Base-by-base conservation (phyloP, 2,329 filamentous ascomycete genomes). In the Penicillium psychrosexuale region DNA sequence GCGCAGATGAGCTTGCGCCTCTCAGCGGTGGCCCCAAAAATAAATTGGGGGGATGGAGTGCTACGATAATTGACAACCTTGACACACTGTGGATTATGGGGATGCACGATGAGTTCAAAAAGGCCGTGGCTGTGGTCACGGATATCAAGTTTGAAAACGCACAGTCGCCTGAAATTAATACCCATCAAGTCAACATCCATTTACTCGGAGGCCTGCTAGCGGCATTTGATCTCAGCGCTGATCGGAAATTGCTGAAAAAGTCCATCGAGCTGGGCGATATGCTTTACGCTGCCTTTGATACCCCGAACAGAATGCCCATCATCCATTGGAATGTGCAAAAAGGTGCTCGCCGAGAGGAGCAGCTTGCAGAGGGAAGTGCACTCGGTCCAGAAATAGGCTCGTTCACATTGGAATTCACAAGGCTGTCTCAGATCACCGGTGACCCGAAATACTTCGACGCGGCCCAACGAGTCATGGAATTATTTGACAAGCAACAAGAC, bases 71-170 rank as follows among this genome's bases (percentile, higher is more conserved):
- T 8, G 90, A 95, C 73, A 79, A 82, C 5, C 75, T 91, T 42
- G 90, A 95, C 66, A 91, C 90, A 0, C 77, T 95, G 2, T 94
- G 88, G 88, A 91, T 95, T 63, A 90, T 91, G 81, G 89, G 83
- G 17, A 69, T 94, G 67, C 80, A 81, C 58, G 79, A 86, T 0
- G 89, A 93, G 61, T 95, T 94, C 63, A 83, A 90, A 57, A 84
- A 89, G 56, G 90, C 89, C 3, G 84, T 88, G 45, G 77, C 80
- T 31, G 84, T 81, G 0, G 83, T 91, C 13, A 77, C 78, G 40
- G 68, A 81, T 1, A 91, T 96, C 55, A 89, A 95, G 70, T 96
- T 96, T 61, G 91, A 88, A 11, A 85, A 82, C 8, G 86, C 83
- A n/a, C 72, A 77, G 13, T 78, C 85, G 34, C 68, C 73, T 34